These are phyloP conservation scores for Petasospora fabianii DNA, from an alignment of 1,139 yeast species.

Conservation along the genomic window DNA sequence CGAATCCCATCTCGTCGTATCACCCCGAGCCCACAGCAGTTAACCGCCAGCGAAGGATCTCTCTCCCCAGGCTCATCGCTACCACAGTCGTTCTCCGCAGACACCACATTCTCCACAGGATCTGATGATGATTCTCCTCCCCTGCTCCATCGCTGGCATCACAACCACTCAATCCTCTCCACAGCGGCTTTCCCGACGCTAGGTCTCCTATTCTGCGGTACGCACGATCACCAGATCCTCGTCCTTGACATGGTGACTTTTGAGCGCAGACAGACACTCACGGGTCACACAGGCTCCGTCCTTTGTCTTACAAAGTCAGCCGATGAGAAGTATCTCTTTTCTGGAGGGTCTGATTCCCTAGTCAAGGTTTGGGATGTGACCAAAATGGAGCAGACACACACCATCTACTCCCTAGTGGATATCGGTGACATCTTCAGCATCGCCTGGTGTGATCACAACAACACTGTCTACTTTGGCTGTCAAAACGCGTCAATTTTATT, in stretches of 20 bases:
- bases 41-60: not conserved
- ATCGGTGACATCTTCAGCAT: constrained; percentile 92
- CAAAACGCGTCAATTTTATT: constrained; percentile 88
- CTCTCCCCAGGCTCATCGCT: not conserved
- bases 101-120: not conserved
- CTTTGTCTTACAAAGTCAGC: constrained; percentile 58
- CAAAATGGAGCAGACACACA: constrained; percentile 45
- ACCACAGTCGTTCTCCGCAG: not conserved
- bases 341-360: constrained; percentile 88
- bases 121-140: constrained; percentile 1
- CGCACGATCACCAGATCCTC: constrained; percentile 81
- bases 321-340: constrained; percentile 62
- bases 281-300: constrained; percentile 70
- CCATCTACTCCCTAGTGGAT: constrained; percentile 79
- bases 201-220: constrained; percentile 78
- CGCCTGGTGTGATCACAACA: constrained; percentile 57
- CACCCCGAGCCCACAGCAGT: constrained; percentile 17
- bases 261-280: constrained; percentile 41
- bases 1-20: constrained; percentile 9
- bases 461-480: constrained; percentile 78
- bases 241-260: constrained; percentile 68
- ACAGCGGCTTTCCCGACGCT: constrained; percentile 61
- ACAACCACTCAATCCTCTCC: constrained; percentile 71
- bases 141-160: constrained; percentile 72
- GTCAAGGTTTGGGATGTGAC: constrained; percentile 77